Evolutionary conservation across 345 rosid species (phyloP).

Genomic region (Streptanthus diversifolius): DNA sequence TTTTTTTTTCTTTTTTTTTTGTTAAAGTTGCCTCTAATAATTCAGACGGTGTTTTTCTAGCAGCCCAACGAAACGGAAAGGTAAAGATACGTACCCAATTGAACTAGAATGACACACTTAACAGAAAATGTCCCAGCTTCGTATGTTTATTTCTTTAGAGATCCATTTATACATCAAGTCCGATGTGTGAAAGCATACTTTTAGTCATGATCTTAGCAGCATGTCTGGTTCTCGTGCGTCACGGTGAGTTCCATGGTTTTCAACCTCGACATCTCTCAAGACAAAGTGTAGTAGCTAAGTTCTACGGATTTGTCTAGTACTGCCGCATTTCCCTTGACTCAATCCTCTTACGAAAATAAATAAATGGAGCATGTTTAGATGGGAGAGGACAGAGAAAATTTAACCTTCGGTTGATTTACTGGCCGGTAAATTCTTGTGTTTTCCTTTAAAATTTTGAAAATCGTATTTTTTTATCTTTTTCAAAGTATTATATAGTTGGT

Average conservation of each 20-base stretch:
- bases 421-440: too few relatives aligned
- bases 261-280: background rate
- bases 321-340: background rate
- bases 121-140: conserved; percentile 8
- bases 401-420: background rate
- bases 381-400: background rate
- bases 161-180: background rate
- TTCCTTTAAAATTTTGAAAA: too few relatives aligned
- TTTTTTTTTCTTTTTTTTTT: background rate
- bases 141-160: background rate
- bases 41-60: background rate
- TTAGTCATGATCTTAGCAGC: background rate
- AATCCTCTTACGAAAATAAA: background rate
- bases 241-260: background rate
- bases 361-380: background rate
- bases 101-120: background rate
- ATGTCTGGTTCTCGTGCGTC: background rate
- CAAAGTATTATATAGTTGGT: too few relatives aligned
- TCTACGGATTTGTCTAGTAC: background rate
- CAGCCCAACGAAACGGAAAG: background rate
- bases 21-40: background rate
- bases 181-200: background rate
- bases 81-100: background rate
- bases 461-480: too few relatives aligned
- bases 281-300: background rate